These are phyloP conservation scores for Globisporangium yorkense DNA, from an alignment of 352 stramenopile species.

Conservation along the genomic window DNA sequence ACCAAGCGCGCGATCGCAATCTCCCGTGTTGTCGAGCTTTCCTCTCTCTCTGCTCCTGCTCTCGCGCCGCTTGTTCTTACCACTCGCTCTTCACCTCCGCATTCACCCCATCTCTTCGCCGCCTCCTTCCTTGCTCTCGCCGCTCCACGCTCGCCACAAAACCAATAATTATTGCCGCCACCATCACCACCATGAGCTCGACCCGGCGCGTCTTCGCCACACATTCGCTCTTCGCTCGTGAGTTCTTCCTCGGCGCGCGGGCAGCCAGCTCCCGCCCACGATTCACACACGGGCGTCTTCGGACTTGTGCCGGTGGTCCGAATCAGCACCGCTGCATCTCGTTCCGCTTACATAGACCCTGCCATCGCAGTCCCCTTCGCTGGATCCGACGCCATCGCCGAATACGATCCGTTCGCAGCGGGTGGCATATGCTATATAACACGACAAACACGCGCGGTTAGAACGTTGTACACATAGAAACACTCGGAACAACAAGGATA, in stretches of 20 bases:
- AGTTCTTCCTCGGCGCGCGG: background rate
- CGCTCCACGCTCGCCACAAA: conserved; percentile 19
- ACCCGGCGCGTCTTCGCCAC: background rate
- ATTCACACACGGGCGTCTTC: background rate
- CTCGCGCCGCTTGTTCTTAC: background rate
- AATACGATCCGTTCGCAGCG: conserved; percentile 50
- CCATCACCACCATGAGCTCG: background rate
- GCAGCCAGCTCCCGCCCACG: background rate
- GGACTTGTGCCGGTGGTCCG: background rate
- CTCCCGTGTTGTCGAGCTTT: too few relatives aligned
- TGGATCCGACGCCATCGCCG: conserved; percentile 58
- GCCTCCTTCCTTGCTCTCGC: conserved; percentile 9
- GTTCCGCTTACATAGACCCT: conserved; percentile 40
- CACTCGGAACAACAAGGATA: conserved; percentile 2
- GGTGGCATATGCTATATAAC: conserved; percentile 60
- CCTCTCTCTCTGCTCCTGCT: background rate
- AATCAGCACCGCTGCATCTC: background rate
- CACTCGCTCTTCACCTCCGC: background rate
- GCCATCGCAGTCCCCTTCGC: conserved; percentile 74
- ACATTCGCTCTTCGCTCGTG: background rate
- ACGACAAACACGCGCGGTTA: background rate
- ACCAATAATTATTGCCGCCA: conserved; percentile 20
- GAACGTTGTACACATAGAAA: conserved; percentile 1
- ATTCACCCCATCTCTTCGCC: background rate
- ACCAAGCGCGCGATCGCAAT: too few relatives aligned